Evolutionary conservation across 2,329 filamentous ascomycete species (phyloP).

Genomic region (Aphanoascus verrucosus): DNA sequence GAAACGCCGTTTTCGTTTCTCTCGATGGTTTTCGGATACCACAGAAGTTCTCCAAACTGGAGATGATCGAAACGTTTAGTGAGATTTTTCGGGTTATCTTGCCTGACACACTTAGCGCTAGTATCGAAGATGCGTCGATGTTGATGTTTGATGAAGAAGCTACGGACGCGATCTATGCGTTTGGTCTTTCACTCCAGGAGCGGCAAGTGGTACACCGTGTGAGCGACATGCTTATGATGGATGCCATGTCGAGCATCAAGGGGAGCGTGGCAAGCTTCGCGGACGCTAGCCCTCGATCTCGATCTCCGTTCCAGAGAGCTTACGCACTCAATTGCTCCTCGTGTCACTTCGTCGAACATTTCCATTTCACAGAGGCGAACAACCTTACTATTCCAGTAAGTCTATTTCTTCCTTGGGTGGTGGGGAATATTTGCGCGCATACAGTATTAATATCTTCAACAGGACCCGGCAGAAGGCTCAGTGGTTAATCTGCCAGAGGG

Average conservation of each 20-base stretch:
- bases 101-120: constrained; percentile 29
- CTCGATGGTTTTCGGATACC: constrained; percentile 31
- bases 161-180: constrained; percentile 30
- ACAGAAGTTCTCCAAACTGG: constrained; percentile 26
- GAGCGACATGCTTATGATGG: constrained; percentile 33
- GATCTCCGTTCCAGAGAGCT: constrained; percentile 24
- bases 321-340: constrained; percentile 31
- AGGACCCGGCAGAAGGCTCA: constrained; percentile 12
- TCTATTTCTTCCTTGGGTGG: constrained; percentile 4
- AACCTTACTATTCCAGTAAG: constrained; percentile 24
- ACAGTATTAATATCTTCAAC: not conserved
- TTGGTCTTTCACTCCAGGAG: constrained; percentile 27
- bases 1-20: constrained; percentile 31
- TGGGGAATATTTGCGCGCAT: not conserved
- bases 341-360: constrained; percentile 30
- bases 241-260: constrained; percentile 29
- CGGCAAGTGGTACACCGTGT: constrained; percentile 31
- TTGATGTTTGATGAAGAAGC: constrained; percentile 26
- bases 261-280: constrained; percentile 28
- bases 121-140: constrained; percentile 19
- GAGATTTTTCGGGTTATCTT: constrained; percentile 30
- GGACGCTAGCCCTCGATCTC: constrained; percentile 26
- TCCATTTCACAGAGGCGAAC: constrained; percentile 24
- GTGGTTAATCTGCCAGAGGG: constrained; percentile 17
- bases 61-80: constrained; percentile 30